These are phyloP conservation scores for Yamadazyma laniorum DNA, from an alignment of 805 yeast species.

Conservation along the genomic window DNA sequence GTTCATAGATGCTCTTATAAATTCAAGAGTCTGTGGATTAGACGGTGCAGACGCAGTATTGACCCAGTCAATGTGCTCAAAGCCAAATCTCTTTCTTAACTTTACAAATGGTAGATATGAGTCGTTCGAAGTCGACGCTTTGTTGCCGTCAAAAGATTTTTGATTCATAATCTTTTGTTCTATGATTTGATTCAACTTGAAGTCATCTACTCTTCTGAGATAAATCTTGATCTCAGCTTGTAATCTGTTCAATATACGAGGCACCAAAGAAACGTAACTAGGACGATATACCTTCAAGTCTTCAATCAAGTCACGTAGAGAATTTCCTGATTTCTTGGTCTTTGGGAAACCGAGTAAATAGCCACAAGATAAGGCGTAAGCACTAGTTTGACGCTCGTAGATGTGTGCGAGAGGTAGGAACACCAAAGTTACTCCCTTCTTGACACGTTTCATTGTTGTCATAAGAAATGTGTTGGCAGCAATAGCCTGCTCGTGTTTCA, in stretches of 20 bases:
- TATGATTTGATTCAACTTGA: conserved; percentile 28
- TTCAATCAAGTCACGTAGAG: conserved; percentile 47
- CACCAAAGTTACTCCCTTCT: conserved; percentile 25
- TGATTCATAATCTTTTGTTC: conserved; percentile 28
- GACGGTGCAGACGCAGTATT: conserved; percentile 65
- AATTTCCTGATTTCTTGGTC: conserved; percentile 20
- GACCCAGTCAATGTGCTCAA: conserved; percentile 23
- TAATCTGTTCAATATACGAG: conserved; percentile 59
- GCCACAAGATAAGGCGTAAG: conserved; percentile 46
- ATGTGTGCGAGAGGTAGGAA: conserved; percentile 60
- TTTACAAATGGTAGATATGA: conserved; percentile 26
- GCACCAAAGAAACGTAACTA: conserved; percentile 52
- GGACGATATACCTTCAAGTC: conserved; percentile 57
- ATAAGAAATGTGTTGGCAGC: conserved; percentile 43
- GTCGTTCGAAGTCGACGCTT: conserved; percentile 25
- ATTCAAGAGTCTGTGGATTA: conserved; percentile 55
- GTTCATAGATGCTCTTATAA: conserved; percentile 58
- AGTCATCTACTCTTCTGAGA: conserved; percentile 1
- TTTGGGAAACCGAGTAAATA: conserved; percentile 51
- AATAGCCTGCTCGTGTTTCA: conserved; percentile 48
- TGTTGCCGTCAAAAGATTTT: conserved; percentile 48
- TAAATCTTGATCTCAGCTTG: conserved; percentile 54
- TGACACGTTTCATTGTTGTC: conserved; percentile 20
- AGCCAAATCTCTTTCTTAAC: conserved; percentile 22
- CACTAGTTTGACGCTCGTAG: conserved; percentile 48